phyloP scores from a whole-genome alignment of 768 basidiomycete genomes.

The Lactarius psammicola region DNA sequence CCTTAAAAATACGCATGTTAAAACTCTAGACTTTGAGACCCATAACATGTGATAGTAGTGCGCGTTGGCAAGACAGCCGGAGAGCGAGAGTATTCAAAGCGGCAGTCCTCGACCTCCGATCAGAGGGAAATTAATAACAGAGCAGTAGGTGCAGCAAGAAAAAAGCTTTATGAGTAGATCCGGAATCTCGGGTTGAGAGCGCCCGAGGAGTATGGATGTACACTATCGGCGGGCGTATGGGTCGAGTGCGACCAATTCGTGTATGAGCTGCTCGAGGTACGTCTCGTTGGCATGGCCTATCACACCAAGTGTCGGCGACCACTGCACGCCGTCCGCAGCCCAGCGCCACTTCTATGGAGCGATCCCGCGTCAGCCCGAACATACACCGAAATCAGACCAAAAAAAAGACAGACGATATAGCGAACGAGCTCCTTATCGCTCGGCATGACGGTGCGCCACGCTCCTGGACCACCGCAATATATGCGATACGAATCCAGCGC shows the following conservation, averaged over 20 bases:
- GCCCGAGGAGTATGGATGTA: background rate
- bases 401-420: slow-evolving; percentile 52
- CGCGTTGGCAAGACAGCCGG: too few relatives aligned
- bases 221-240: slow-evolving; percentile 11
- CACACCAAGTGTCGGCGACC: slow-evolving; percentile 48
- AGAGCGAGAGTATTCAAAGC: too few relatives aligned
- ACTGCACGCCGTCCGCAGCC: slow-evolving; percentile 55
- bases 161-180: background rate
- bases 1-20: too few relatives aligned
- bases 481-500: slow-evolving; percentile 77
- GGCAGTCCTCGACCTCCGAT: background rate
- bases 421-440: slow-evolving; percentile 66
- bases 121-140: background rate
- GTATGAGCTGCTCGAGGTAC: slow-evolving; percentile 25
- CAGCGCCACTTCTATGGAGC: slow-evolving; percentile 66
- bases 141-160: background rate
- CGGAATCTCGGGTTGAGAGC: background rate
- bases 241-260: slow-evolving; percentile 21
- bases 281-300: slow-evolving; percentile 31
- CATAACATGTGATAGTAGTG: too few relatives aligned
- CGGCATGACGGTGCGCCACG: slow-evolving; percentile 65
- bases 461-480: slow-evolving; percentile 49
- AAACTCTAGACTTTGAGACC: too few relatives aligned
- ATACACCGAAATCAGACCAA: background rate
- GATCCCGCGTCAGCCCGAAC: background rate